Evolutionary conservation across 2,329 filamentous ascomycete genomes (phyloP), one percentile per base, ranked within the genome.

Genomic region (Botrytis cinerea): DNA sequence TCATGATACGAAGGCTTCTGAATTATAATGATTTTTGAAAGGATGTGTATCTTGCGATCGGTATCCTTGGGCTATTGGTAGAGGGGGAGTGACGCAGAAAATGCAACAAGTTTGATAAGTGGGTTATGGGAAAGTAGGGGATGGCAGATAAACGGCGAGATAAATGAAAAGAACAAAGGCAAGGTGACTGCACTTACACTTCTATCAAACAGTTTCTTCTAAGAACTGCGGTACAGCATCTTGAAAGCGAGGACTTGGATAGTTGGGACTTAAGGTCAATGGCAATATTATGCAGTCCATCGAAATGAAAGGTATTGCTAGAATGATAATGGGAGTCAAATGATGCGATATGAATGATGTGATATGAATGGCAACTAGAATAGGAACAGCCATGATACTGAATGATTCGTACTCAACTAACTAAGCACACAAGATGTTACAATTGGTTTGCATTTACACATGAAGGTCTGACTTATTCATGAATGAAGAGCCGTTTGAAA

Each of bases 161-260:
- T 2, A 28, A 54, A 28, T 4, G 6, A 8, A 8, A 25, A 16
- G 48, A n/a, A 28, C n/a, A 54, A n/a, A 54, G n/a, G 6, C 7
- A 28, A 28, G 5, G 16, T 54, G 6, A 28, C 25, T 54, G 51
- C 6, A 16, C n/a, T 28, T 16, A 18, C 51, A 28, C n/a, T n/a
- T 28, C 25, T 18, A 54, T 54, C 6, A 2, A 54, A 54, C 1
- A 2, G 25, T 14, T 7, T 14, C 9, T 51, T n/a, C 48, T n/a
- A 0, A 51, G 0, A 5, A 51, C 4, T 51, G 1, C 2, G 1
- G 22, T 14, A n/a, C 48, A 1, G 2, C 10, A n/a, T n/a, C 8
- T n/a, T n/a, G 10, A 51, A 14, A 51, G 25, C 0, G 10, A n/a
- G 4, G 7, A 25, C 4, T 5, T 25, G 25, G n/a, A 51, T n/a